These are phyloP conservation scores for Boletus chippewaensis DNA, from an alignment of 1,284 basidiomycete species.

Conservation along the genomic window DNA sequence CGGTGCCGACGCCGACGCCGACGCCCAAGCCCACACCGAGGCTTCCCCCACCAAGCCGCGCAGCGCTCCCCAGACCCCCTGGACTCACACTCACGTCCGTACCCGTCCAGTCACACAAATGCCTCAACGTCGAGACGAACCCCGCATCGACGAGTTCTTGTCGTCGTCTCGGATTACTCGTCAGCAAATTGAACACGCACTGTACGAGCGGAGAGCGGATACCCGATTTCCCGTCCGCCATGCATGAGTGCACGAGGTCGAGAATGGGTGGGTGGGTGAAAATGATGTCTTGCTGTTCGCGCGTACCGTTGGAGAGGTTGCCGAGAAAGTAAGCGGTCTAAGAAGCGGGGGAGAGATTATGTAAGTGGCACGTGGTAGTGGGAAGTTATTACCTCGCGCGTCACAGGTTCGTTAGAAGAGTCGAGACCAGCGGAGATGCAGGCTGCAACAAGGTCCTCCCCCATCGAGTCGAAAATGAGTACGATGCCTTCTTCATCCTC, in stretches of 20 bases:
- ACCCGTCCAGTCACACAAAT: conserved; percentile 49
- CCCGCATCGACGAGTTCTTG: conserved; percentile 38
- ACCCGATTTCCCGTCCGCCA: conserved; percentile 50
- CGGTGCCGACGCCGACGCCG: conserved; percentile 18
- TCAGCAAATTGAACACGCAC: conserved; percentile 49
- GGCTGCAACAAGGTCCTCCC: conserved; percentile 39
- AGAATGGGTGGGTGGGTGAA: conserved; percentile 47
- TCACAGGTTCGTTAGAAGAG: conserved; percentile 45
- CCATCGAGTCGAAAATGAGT: conserved; percentile 49
- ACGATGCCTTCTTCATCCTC: conserved; percentile 56
- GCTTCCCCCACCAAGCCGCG: conserved; percentile 5
- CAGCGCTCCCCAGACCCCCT: conserved; percentile 26
- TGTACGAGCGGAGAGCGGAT: conserved; percentile 54
- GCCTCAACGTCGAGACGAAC: conserved; percentile 39
- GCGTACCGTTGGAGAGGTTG: conserved; percentile 57
- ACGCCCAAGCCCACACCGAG: background rate
- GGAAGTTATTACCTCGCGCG: conserved; percentile 40
- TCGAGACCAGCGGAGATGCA: conserved; percentile 43
- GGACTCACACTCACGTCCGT: conserved; percentile 26
- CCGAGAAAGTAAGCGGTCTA: conserved; percentile 54
- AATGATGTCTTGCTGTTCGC: conserved; percentile 43
- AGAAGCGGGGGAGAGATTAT: background rate
- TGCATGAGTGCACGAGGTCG: conserved; percentile 44
- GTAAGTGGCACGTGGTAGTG: background rate
- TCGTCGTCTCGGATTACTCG: conserved; percentile 32